A percentile compares a stretch with the other conserved stretches of the same genome.
Evolutionary conservation across 495 filamentous ascomycete genomes (phyloP).

Genomic region (Jackrogersella minutella): DNA sequence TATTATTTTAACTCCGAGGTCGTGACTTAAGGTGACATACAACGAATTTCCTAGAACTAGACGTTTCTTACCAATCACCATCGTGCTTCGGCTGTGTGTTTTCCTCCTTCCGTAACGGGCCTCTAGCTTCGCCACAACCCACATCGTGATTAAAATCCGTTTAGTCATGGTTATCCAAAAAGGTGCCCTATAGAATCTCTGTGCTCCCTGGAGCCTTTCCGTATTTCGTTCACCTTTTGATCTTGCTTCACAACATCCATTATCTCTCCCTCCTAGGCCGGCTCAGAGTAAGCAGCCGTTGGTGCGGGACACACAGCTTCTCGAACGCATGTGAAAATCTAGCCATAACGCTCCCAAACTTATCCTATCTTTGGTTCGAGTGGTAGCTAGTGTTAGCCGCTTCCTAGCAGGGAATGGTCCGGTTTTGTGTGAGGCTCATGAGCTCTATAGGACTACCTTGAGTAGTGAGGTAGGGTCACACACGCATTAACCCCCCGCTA

Average conservation of each 20-base stretch:
- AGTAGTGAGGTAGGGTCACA: not conserved
- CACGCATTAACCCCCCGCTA: not conserved
- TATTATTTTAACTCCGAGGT: conserved; percentile 29
- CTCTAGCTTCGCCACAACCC: conserved; percentile 29
- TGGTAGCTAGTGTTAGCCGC: conserved; percentile 33
- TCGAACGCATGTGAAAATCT: conserved; percentile 21
- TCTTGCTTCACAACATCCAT: conserved; percentile 1
- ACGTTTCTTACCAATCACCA: conserved; percentile 27
- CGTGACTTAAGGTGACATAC: not conserved
- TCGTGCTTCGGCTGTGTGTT: conserved; percentile 11
- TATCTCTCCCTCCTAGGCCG: conserved; percentile 8
- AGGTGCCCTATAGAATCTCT: conserved; percentile 17
- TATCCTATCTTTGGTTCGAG: conserved; percentile 19
- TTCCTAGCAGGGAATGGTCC: conserved; percentile 5
- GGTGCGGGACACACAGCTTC: conserved; percentile 12
- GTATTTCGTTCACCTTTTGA: not conserved
- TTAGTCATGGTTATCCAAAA: conserved; percentile 25
- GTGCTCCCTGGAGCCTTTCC: not conserved
- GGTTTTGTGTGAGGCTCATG: conserved; percentile 27
- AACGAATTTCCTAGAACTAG: conserved; percentile 10
- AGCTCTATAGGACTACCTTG: not conserved
- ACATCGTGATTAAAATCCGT: conserved; percentile 2
- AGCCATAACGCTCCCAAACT: conserved; percentile 15
- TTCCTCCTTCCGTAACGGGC: conserved; percentile 39
- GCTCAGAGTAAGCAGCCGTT: conserved; percentile 33